phyloP scores from a whole-genome alignment of 1,284 basidiomycete species.

The Amylostereum areolatum region DNA sequence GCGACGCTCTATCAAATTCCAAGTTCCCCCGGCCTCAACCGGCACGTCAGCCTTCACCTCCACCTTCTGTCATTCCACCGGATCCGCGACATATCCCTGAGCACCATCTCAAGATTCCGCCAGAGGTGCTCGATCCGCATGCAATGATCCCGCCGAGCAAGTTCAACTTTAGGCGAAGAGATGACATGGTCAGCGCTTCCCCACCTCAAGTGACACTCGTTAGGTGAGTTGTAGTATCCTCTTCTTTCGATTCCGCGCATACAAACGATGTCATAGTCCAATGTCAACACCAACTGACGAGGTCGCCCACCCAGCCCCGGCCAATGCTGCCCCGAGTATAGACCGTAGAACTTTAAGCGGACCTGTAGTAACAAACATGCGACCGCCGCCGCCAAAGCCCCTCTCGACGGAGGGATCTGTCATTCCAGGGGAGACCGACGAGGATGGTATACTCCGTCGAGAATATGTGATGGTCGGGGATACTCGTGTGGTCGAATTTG shows the following conservation, averaged over 20 bases:
- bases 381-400: constrained; percentile 20
- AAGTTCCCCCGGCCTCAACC: constrained; percentile 52
- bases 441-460: constrained; percentile 65
- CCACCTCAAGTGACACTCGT: constrained; percentile 4
- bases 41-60: constrained; percentile 3
- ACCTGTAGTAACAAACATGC: background rate
- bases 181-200: constrained; percentile 9
- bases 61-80: background rate
- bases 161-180: constrained; percentile 57
- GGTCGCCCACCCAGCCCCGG: no score
- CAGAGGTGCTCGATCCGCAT: constrained; percentile 70
- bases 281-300: no score
- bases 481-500: constrained; percentile 69
- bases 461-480: constrained; percentile 80
- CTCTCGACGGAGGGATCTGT: constrained; percentile 59
- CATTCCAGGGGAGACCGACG: constrained; percentile 78
- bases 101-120: constrained; percentile 62
- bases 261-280: no score
- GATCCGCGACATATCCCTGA: constrained; percentile 40
- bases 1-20: constrained; percentile 74
- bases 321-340: no score
- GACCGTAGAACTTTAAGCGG: no score
- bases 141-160: constrained; percentile 75
- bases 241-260: no score
- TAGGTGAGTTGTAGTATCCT: constrained; percentile 1